A percentile compares a stretch with the other conserved stretches of the same genome.
These are phyloP conservation scores for Cytospora mali DNA, from an alignment of 2,329 filamentous ascomycete genomes.

Conservation along the genomic window DNA sequence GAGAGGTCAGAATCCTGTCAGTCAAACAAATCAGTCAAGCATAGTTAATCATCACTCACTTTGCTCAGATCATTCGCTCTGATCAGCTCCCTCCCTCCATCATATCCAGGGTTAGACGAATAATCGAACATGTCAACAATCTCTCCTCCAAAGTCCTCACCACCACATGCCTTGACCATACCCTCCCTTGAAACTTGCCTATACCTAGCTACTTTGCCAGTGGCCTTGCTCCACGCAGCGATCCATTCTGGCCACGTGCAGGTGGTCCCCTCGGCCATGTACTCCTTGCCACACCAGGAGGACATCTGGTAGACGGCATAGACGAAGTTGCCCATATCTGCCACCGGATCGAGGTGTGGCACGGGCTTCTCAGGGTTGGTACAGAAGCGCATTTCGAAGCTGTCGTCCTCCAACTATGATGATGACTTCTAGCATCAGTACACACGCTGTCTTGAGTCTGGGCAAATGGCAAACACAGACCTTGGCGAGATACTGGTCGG, in stretches of 20 bases:
- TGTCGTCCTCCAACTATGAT: constrained; percentile 42
- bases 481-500: constrained; percentile 49
- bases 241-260: constrained; percentile 52
- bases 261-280: constrained; percentile 51
- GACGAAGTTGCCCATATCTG: constrained; percentile 50
- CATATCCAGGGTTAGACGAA: constrained; percentile 51
- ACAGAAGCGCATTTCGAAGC: constrained; percentile 51
- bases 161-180: constrained; percentile 42
- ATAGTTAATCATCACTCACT: constrained; percentile 36
- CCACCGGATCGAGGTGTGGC: constrained; percentile 51
- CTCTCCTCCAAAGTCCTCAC: constrained; percentile 48
- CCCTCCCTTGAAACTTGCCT: constrained; percentile 44
- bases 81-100: constrained; percentile 48
- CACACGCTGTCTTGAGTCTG: not conserved
- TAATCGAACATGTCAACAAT: constrained; percentile 51
- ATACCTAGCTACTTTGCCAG: constrained; percentile 41
- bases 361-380: constrained; percentile 42
- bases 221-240: constrained; percentile 44
- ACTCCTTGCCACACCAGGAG: constrained; percentile 44
- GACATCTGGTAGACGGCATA: constrained; percentile 54
- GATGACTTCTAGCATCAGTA: constrained; percentile 2
- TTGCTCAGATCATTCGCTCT: constrained; percentile 47
- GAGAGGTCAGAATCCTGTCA: not conserved
- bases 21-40: not conserved
- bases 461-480: constrained; percentile 35